Evolutionary conservation across 2,329 filamentous ascomycete genomes (phyloP), one percentile per base, ranked within the genome.

Genomic region (Byssoonygena ceratinophila): DNA sequence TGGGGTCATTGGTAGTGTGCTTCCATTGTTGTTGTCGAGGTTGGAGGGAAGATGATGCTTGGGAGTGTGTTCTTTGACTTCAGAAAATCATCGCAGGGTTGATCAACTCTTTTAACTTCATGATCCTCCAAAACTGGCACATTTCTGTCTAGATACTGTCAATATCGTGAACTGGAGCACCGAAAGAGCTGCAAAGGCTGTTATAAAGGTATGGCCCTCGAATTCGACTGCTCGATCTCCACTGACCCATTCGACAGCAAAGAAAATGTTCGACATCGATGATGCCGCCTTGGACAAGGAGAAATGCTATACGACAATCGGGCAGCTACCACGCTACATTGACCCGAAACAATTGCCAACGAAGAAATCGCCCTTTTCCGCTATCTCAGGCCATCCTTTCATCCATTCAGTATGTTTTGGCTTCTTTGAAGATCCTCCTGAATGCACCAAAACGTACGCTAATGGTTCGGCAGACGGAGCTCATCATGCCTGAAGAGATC

Each of bases 301-400:
- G 51, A 92, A 85, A 76, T 90, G 86, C 67, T 84, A 79, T 66
- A 82, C 87, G 58, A 85, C 83, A 0, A 80, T 86, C 61, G 81
- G 81, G 37, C 73, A 74, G 11, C 79, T 91, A 66, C 73, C 76
- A 23, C 72, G 75, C 27, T 84, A 87, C 68, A 73, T 91, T 41
- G 81, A 94, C 65, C 76, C 81, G 4, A 76, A 78, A 53, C 84
- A 88, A 61, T 76, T 80, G 27, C 84, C 88, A 1, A 74, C 72
- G 4, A 90, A 85, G 63, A 83, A 81, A 61, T 82, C 85, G 60
- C 90, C 88, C 2, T 95, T 91, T 75, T 76, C 79, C 0, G 75
- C 80, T 0, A 77, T 95, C 57, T 67, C 78, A 22, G 70, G 74
- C 1, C 81, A 85, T 48, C 75, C 76, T 34, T 88, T 85, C 63